Base-by-base conservation (phyloP, 305 asterid genomes). In the Fraxinus sp. region DNA sequence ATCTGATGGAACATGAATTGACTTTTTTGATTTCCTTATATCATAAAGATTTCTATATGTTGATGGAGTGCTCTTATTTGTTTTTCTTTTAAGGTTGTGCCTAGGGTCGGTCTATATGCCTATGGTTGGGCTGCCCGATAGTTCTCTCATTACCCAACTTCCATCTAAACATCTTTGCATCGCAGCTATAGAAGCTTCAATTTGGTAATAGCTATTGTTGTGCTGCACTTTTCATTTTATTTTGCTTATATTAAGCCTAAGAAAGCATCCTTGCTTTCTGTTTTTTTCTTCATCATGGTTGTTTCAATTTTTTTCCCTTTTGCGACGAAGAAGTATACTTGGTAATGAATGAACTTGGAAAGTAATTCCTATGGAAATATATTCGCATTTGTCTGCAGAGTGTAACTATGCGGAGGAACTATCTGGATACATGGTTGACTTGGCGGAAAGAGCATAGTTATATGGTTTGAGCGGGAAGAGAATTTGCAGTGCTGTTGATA, bases 381-480 rank as follows among this genome's bases (percentile, higher is more conserved):
- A 28, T 8, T 37, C 37, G 35, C 35, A 57, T 85, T 16, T 59
- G 78, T 55, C 49, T 85, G 82, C 85, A 72, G 85, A 39, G 66
- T 77, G 59, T 36, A 84, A 57, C 80, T 24, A 22, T 64, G 33
- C 33, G 28, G 6, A 52, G 22, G 20, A 86, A 76, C 77, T 26
- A 37, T 74, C 62, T 37, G 30, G 66, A 43, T n/a, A 4, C 22
- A 14, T 33, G 39, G 24, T 76, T 76, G 36, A n/a, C 36, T 43
- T 76, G 62, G 76, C 32, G 73, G 32, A 24, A 64, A 64, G 35
- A 18, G 68, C 68, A 18, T 18, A 66, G 36, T 20, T 79, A 5
- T 70, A 70, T 81, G 79, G 81, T 81, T 74, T 62, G 83, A 81
- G 22, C 35, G 26, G 80, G 79, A 83, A 74, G 81, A 79, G 79